A percentile compares a stretch with the other conserved stretches of the same genome.
Conservation (phyloP, 305 asterid species). For the Solanum hybrid region DNA sequence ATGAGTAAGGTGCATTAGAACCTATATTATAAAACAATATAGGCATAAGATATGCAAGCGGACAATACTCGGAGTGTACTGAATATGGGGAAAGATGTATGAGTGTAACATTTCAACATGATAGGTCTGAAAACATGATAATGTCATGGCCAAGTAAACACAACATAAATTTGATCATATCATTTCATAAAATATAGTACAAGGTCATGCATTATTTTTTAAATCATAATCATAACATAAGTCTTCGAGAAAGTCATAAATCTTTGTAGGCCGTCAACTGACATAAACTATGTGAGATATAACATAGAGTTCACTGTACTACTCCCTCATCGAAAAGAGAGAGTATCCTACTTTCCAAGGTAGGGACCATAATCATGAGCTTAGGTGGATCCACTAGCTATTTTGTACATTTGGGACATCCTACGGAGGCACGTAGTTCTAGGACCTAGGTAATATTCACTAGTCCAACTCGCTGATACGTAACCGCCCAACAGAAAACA, state of each 20-base stretch:
- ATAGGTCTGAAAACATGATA: not conserved
- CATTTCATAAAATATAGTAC: too few relatives aligned
- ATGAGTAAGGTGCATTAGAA: not conserved
- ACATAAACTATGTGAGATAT: not conserved
- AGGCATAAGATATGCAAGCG: not conserved
- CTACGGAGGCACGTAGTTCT: not conserved
- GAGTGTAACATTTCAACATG: not conserved
- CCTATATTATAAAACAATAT: not conserved
- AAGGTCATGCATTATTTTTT: not conserved
- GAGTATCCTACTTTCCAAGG: not conserved
- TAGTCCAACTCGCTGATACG: not conserved
- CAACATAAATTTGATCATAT: not conserved
- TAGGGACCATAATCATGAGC: not conserved
- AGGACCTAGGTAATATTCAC: not conserved
- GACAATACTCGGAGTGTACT: not conserved
- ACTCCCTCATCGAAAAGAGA: not conserved
- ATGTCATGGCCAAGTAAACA: not conserved
- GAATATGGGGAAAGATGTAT: not conserved
- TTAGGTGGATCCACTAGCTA: not conserved
- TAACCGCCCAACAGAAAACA: not conserved
- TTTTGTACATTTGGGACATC: not conserved
- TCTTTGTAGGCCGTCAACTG: not conserved
- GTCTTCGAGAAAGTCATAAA: not conserved
- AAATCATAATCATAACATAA: not conserved
- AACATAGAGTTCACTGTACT: not conserved